Base-by-base conservation (phyloP, 352 stramenopile species). In the Phytophthora sojae region DNA sequence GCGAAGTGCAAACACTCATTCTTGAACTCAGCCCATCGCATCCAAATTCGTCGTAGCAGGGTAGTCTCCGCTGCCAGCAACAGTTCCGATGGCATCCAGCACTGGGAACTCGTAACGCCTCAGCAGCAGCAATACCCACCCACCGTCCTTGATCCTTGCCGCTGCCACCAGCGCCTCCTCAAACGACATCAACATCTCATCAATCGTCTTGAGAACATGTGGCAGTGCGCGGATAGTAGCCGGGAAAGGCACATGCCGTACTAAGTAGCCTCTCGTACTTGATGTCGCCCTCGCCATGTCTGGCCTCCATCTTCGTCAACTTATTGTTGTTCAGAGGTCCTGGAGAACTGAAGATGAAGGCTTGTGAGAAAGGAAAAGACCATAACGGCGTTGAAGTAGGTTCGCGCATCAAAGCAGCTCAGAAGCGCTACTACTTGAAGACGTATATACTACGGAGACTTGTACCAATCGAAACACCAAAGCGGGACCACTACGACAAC, bases 381-480 rank as follows among this genome's bases (percentile, higher is more conserved):
- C 26, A 29, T 29, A 29, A 29, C 26, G 26, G 26, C 26, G 26
- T 29, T 29, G 26, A 29, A 29, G 26, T 29, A 29, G 26, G 26
- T 29, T 29, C 21, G 21, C n/a, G n/a, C n/a, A n/a, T n/a, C n/a
- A n/a, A n/a, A n/a, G n/a, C n/a, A n/a, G n/a, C n/a, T n/a, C n/a
- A n/a, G n/a, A n/a, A n/a, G n/a, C n/a, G n/a, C n/a, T n/a, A n/a
- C n/a, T n/a, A n/a, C n/a, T n/a, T n/a, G n/a, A n/a, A n/a, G n/a
- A n/a, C n/a, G n/a, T n/a, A n/a, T n/a, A n/a, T n/a, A n/a, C n/a
- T n/a, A n/a, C 66, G 59, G 15, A 39, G 56, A 26, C 70, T 74
- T 64, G 15, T 77, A 25, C 70, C 70, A 17, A 63, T 74, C 12
- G 39, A 30, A 74, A n/a, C 29, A 9, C 9, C 45, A n/a, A 61